Conservation (phyloP, 2,329 filamentous ascomycete genomes). For the Zopfia rhizophila region DNA sequence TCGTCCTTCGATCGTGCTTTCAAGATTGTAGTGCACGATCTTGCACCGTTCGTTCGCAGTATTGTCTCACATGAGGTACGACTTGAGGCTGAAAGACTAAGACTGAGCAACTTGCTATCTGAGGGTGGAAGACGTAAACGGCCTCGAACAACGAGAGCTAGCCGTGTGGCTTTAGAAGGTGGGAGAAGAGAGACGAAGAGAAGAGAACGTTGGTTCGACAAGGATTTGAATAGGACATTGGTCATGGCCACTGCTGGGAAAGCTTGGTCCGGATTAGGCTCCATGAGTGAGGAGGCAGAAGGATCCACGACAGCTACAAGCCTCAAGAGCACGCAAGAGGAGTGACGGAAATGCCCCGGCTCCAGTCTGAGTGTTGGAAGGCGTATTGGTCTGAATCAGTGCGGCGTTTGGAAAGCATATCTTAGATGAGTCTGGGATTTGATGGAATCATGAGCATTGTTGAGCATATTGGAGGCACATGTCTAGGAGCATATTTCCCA, state of each 20-base stretch:
- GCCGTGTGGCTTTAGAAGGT: conserved; percentile 80
- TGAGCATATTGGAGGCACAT: neutral
- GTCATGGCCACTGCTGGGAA: conserved; percentile 71
- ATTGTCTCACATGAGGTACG: conserved; percentile 82
- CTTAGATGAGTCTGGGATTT: neutral
- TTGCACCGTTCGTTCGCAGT: conserved; percentile 88
- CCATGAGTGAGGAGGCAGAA: conserved; percentile 19
- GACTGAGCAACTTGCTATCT: conserved; percentile 70
- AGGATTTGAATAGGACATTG: conserved; percentile 66
- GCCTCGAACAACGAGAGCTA: conserved; percentile 76
- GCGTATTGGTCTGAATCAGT: neutral
- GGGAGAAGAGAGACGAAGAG: conserved; percentile 73
- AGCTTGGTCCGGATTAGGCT: conserved; percentile 52
- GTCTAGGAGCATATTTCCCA: neutral
- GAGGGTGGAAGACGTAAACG: conserved; percentile 68
- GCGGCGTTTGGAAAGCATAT: neutral
- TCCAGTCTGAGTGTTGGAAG: neutral
- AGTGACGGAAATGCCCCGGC: conserved; percentile 1
- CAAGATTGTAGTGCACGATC: conserved; percentile 73
- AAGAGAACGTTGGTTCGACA: conserved; percentile 77
- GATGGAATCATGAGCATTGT: neutral
- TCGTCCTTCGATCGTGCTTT: conserved; percentile 82
- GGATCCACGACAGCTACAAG: conserved; percentile 13
- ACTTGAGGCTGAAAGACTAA: conserved; percentile 74
- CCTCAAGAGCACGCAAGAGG: conserved; percentile 12